A percentile compares a stretch with the other conserved stretches of the same genome.
phyloP scores from a whole-genome alignment of 352 stramenopile genomes.

The Globisporangium spinosum region DNA sequence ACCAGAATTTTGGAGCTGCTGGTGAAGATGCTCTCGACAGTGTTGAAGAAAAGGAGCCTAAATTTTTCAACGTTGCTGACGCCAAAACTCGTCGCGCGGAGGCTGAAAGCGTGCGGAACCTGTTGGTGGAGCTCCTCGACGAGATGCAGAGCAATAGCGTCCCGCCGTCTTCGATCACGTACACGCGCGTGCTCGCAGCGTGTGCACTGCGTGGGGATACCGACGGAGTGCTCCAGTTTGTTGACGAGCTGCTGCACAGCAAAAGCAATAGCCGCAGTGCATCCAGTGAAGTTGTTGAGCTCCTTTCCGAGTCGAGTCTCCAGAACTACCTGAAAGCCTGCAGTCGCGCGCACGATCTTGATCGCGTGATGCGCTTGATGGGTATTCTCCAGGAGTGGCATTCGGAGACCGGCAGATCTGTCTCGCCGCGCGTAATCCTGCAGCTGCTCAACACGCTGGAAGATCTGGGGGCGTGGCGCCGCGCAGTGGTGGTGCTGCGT shows the following conservation, averaged over 20 bases:
- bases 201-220: conserved; percentile 40
- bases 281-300: conserved; percentile 10
- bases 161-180: conserved; percentile 21
- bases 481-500: conserved; percentile 44
- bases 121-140: conserved; percentile 26
- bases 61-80: background rate
- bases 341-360: conserved; percentile 23
- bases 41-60: background rate
- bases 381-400: conserved; percentile 40
- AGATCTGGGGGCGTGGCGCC: conserved; percentile 40
- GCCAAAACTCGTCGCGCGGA: background rate
- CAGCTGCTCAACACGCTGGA: conserved; percentile 52
- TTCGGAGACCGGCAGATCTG: conserved; percentile 6
- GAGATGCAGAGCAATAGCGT: conserved; percentile 29
- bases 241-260: conserved; percentile 22
- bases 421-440: conserved; percentile 30
- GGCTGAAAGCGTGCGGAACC: conserved; percentile 1
- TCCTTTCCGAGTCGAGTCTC: conserved; percentile 36
- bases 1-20: background rate
- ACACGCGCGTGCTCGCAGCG: conserved; percentile 34
- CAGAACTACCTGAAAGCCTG: conserved; percentile 41
- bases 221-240: conserved; percentile 33
- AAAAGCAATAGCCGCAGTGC: background rate
- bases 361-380: conserved; percentile 33
- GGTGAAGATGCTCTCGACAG: background rate